Percentiles rank a stretch among this genome's conserved stretches.
Conservation (phyloP, 139 green algal species). For the Tetraselmis chui region DNA sequence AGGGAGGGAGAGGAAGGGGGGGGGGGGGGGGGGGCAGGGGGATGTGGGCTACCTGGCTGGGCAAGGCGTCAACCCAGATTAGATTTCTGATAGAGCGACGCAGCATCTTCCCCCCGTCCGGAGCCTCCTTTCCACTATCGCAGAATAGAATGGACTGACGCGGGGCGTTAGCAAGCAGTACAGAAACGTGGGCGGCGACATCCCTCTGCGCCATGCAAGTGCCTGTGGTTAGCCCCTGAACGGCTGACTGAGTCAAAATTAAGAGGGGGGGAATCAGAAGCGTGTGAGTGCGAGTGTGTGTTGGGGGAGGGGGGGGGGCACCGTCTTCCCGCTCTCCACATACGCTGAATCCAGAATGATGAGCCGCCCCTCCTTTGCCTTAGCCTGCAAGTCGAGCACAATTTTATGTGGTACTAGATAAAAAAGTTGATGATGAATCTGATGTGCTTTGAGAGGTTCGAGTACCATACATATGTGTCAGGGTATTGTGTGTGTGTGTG, state of each 20-base stretch:
- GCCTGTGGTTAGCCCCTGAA: constrained; percentile 7
- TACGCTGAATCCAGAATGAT: constrained; percentile 63
- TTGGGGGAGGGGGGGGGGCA: constrained; percentile 10
- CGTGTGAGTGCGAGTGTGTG: too few species aligned
- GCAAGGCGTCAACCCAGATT: constrained; percentile 55
- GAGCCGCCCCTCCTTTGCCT: constrained; percentile 63
- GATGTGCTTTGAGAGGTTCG: too few species aligned
- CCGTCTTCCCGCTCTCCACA: constrained; percentile 31
- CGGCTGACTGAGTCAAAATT: too few species aligned
- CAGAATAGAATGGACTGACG: constrained; percentile 43
- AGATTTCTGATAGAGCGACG: constrained; percentile 48
- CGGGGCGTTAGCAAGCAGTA: constrained; percentile 34
- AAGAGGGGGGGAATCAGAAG: too few species aligned
- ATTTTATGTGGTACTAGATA: not conserved
- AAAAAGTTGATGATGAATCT: too few species aligned
- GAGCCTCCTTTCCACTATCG: constrained; percentile 26
- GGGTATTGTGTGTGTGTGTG: too few species aligned
- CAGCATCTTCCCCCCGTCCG: constrained; percentile 36
- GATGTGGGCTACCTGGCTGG: constrained; percentile 15
- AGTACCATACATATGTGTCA: too few species aligned
- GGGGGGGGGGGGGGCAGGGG: not conserved
- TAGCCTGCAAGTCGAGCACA: constrained; percentile 36
- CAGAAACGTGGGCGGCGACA: constrained; percentile 23
- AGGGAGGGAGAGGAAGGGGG: not conserved
- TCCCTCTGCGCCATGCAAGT: constrained; percentile 10